Evolutionary conservation across 768 basidiomycete species (phyloP), one percentile per base, ranked within the genome.

Genomic region (Agaricus blazei): DNA sequence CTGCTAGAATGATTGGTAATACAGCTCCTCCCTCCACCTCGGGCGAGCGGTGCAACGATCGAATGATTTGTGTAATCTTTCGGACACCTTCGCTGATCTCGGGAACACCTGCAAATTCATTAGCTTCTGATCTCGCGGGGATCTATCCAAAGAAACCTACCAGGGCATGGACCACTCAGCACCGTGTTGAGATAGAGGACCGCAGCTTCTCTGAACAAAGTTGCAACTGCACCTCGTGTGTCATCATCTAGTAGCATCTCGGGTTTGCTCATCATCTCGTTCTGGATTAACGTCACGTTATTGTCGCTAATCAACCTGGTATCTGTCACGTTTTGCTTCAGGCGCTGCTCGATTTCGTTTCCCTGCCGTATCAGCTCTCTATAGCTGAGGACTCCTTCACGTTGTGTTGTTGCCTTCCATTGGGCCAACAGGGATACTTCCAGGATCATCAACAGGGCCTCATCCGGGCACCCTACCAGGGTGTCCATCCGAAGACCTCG

Each of bases 381-480:
- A 67, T 81, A 77, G 68, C 88, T 90, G 57, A 93, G 73, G 36
- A 80, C 78, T 43, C 84, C 84, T 55, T 83, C 83, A 50, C 75
- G 79, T 54, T 77, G 72, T 65, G 90, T 83, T 48, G 76, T 73
- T 24, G 73, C 67, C 68, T 90, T 91, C 90, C 90, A 92, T 60
- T 83, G 78, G 4, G 86, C 81, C 29, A 93, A 78, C 6, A 78
- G 75, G n/a, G 85, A 83, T 23, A 81, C 77, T 64, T 92, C 88
- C 24, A 84, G 88, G 57, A 92, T 79, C 37, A 83, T 87, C 57
- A 91, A 78, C 65, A 92, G 69, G 8, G 82, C 85, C 62, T 87
- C 87, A 62, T 93, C 87, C 2, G 90, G 84, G 72, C 89, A 91
- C 28, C 90, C 90, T 24, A 81, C 85, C 57, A 91, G 68, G 45